phyloP scores from a whole-genome alignment of 2,329 filamentous ascomycete genomes.

The Talaromyces sp. region DNA sequence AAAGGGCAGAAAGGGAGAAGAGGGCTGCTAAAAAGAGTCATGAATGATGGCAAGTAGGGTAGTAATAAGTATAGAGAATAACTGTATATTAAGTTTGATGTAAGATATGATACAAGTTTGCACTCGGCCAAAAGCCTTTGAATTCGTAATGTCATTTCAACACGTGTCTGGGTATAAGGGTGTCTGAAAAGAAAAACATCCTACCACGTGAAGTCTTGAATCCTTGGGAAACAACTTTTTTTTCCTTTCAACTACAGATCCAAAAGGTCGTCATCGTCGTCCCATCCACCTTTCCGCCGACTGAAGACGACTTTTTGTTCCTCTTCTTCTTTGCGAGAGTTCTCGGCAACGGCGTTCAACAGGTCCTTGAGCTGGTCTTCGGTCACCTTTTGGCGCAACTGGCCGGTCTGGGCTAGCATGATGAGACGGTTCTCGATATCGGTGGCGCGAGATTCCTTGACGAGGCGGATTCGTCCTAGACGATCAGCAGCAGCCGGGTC shows the following conservation, averaged over 20 bases:
- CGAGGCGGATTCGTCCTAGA: constrained; percentile 86
- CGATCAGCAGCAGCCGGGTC: constrained; percentile 90
- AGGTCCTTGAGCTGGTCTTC: constrained; percentile 93
- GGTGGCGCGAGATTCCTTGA: constrained; percentile 83
- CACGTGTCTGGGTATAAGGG: background rate
- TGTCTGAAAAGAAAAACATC: background rate
- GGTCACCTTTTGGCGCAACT: constrained; percentile 79
- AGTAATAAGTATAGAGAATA: background rate
- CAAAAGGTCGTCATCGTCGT: constrained; percentile 62
- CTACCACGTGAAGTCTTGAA: background rate
- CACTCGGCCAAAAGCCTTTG: background rate
- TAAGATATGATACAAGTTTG: background rate
- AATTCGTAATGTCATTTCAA: background rate
- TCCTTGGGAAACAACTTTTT: background rate
- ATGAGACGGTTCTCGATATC: constrained; percentile 92
- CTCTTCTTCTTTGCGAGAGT: constrained; percentile 52
- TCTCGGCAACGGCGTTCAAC: constrained; percentile 76
- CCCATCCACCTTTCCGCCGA: constrained; percentile 75
- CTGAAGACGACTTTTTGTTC: constrained; percentile 79
- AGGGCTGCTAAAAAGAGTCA: background rate
- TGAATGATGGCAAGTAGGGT: background rate
- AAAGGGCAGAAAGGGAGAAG: constrained; percentile 37
- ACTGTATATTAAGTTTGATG: background rate
- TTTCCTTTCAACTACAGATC: constrained; percentile 26
- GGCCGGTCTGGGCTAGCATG: constrained; percentile 80